Base-by-base conservation (phyloP, 352 stramenopile genomes). In the Peronospora destructor region DNA sequence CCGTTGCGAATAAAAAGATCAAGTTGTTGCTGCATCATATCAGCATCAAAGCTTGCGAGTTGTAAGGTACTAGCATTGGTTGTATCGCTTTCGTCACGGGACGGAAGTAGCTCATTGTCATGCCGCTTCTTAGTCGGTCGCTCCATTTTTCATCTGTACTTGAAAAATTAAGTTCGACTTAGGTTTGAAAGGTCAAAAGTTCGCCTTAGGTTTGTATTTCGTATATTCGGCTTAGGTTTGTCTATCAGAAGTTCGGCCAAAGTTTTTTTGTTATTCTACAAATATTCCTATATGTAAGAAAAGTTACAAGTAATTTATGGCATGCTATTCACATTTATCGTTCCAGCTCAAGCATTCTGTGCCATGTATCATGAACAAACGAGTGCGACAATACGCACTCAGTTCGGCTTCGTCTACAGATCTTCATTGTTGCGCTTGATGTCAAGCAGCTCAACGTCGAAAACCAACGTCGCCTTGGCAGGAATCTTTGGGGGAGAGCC, bases 381-480 rank as follows among this genome's bases (percentile, higher is more conserved):
- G 26, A 33, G n/a, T 53, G 26, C 25, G 3, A 19, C 52, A 28
- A 63, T 46, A 37, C 11, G 8, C 25, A 36, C 11, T 45, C 28
- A 32, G 10, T 35, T 19, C n/a, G 25, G 39, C 10, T 32, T 7
- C 14, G n/a, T 53, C 49, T 72, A 75, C 34, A 91, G 61, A 46
- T 89, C 80, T 19, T 75, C 59, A 47, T 47, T 75, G 4, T 73
- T 61, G 65, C 77, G 75, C 66, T 83, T 89, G 63, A 99, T 97
- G 56, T 97, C 80, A 49, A 98, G 73, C 53, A 98, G 86, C 76
- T 98, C 95, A 45, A 99, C 94, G 56, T 93, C 87, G 66, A 99
- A 99, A 30, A 98, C 85, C 28, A 99, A 78, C 40, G 93, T 96
- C 11, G 92, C 87, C 56, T 91, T 89, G 50, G 71, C 91, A 12